Evolutionary conservation across 2,329 filamentous ascomycete genomes (phyloP).

Genomic region (Clonostachys sp.): DNA sequence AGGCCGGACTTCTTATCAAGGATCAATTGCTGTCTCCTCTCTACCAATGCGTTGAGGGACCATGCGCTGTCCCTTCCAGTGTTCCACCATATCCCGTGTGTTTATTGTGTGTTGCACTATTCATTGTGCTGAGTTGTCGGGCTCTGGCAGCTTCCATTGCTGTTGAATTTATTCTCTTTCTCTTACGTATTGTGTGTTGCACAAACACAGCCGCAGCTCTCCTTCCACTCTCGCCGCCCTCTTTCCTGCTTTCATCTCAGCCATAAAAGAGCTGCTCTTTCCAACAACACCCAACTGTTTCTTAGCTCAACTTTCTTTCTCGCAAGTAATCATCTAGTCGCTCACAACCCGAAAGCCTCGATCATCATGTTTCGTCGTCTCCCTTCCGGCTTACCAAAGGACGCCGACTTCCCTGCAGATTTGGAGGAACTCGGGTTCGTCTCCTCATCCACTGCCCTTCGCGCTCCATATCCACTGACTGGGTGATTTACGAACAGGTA

Average conservation of each 20-base stretch:
- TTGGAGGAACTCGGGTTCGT: conserved; percentile 67
- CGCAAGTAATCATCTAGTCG: no score
- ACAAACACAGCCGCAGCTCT: neutral
- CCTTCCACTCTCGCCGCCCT: no score
- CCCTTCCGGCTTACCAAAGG: conserved; percentile 63
- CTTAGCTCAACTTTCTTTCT: neutral
- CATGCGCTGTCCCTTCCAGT: no score
- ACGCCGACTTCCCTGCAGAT: conserved; percentile 61
- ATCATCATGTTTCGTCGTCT: conserved; percentile 67
- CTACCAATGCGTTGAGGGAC: no score
- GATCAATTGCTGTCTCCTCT: no score
- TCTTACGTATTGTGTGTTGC: neutral
- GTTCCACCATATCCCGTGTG: no score
- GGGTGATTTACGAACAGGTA: conserved; percentile 51
- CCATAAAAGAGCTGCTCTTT: neutral
- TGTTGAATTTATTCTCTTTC: neutral
- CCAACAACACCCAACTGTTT: neutral
- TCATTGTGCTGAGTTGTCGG: no score
- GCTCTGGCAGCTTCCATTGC: neutral
- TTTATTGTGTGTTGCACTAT: no score
- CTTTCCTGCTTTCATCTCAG: neutral
- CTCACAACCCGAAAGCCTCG: neutral
- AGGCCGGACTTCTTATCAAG: no score
- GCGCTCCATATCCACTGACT: neutral
- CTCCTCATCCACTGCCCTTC: neutral